Conservation (phyloP, 805 yeast genomes). For the Blastobotrys attinorum region DNA sequence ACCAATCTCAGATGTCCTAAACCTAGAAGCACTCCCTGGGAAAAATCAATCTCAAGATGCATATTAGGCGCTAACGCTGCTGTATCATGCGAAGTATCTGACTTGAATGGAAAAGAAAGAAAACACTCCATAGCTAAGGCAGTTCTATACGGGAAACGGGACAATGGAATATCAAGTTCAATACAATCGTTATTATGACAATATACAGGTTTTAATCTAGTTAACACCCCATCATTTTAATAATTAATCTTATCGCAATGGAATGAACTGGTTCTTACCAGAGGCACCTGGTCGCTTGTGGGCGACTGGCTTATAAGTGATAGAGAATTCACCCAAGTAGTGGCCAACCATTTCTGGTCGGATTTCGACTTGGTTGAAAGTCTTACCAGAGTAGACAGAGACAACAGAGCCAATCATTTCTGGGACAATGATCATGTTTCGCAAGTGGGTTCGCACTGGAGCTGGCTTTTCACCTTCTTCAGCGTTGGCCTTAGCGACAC, state of each 20-base stretch:
- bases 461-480: conserved; percentile 91
- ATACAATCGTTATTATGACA: too few relatives aligned
- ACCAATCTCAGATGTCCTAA: too few relatives aligned
- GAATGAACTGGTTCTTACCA: conserved; percentile 71
- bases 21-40: too few relatives aligned
- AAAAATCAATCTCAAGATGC: too few relatives aligned
- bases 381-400: conserved; percentile 99
- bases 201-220: too few relatives aligned
- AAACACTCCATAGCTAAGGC: too few relatives aligned
- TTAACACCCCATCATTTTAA: too few relatives aligned
- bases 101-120: too few relatives aligned
- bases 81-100: too few relatives aligned
- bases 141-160: too few relatives aligned
- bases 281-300: conserved; percentile 94
- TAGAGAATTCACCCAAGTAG: conserved; percentile 99
- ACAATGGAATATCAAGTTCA: too few relatives aligned
- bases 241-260: conserved; percentile 41
- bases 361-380: conserved; percentile 97
- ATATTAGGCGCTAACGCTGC: too few relatives aligned
- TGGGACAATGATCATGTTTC: conserved; percentile 98
- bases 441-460: conserved; percentile 96
- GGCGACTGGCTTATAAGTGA: conserved; percentile 98
- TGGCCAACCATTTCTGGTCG: conserved; percentile 99
- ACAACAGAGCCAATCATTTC: conserved; percentile 99
- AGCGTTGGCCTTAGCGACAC: conserved; percentile 85